Conservation (phyloP, 2,329 filamentous ascomycete species). For the Zasmidium cellare region DNA sequence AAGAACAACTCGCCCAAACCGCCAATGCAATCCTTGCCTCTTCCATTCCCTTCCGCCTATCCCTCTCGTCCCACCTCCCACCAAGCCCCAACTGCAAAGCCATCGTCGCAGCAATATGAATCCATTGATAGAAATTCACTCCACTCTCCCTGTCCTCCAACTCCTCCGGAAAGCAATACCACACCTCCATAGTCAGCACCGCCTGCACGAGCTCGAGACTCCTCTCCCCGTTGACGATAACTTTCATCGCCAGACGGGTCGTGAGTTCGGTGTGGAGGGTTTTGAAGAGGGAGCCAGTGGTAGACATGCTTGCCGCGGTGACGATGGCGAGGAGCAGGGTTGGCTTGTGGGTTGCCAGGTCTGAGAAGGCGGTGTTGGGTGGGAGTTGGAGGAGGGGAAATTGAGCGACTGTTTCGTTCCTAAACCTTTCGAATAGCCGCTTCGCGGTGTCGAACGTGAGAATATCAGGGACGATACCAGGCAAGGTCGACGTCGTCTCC, state of each 20-base stretch:
- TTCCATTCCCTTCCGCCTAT: background rate
- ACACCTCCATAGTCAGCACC: background rate
- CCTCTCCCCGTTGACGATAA: background rate
- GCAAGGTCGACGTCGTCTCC: background rate
- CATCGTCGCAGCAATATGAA: conserved; percentile 1
- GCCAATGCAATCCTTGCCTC: background rate
- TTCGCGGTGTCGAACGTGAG: background rate
- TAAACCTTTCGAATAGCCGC: background rate
- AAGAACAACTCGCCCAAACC: background rate
- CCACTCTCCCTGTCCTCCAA: background rate
- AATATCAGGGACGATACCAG: background rate
- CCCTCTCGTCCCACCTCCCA: background rate
- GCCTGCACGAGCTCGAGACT: background rate
- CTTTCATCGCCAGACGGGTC: background rate
- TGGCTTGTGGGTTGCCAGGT: background rate
- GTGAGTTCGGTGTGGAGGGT: background rate
- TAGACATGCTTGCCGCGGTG: background rate
- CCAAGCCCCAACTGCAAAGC: background rate
- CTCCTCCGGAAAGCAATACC: background rate
- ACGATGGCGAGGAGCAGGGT: background rate
- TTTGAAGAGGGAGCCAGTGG: background rate
- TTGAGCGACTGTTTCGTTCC: background rate
- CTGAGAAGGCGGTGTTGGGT: background rate
- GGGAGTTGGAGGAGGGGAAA: background rate
- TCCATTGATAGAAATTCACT: background rate